These are phyloP conservation scores for Ceratobasidium sp. DNA, from an alignment of 1,284 basidiomycete genomes.

Conservation along the genomic window DNA sequence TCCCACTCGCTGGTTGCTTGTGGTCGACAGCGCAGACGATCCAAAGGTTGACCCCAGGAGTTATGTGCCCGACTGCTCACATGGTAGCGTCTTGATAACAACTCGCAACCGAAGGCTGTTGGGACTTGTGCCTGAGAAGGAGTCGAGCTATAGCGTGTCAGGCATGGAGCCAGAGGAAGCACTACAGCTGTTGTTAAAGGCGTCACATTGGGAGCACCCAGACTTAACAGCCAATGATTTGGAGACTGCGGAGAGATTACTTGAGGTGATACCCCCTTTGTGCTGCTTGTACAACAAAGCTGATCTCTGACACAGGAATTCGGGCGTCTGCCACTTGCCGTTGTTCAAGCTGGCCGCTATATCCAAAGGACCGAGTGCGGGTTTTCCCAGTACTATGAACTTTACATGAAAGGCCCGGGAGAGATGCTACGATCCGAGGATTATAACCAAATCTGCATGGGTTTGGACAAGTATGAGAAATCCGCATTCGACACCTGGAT, in stretches of 20 bases:
- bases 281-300: background rate
- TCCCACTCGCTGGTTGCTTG: constrained; percentile 1
- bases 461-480: constrained; percentile 8
- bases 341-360: constrained; percentile 21
- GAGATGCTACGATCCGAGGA: background rate
- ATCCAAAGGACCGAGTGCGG: background rate
- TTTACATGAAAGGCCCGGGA: background rate
- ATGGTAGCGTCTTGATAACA: constrained; percentile 15
- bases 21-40: constrained; percentile 32
- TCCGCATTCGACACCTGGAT: background rate
- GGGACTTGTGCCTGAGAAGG: background rate
- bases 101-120: constrained; percentile 13
- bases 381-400: background rate
- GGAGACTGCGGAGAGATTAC: background rate
- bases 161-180: constrained; percentile 7
- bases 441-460: no score
- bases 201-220: background rate
- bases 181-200: background rate
- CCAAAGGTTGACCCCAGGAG: background rate
- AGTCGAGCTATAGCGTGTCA: background rate
- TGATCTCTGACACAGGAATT: background rate
- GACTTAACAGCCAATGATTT: background rate
- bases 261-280: background rate
- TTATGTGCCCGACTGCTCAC: background rate
- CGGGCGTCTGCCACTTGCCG: background rate